Base-by-base conservation (phyloP, 306 rosid species). In the Lupinus albus region DNA sequence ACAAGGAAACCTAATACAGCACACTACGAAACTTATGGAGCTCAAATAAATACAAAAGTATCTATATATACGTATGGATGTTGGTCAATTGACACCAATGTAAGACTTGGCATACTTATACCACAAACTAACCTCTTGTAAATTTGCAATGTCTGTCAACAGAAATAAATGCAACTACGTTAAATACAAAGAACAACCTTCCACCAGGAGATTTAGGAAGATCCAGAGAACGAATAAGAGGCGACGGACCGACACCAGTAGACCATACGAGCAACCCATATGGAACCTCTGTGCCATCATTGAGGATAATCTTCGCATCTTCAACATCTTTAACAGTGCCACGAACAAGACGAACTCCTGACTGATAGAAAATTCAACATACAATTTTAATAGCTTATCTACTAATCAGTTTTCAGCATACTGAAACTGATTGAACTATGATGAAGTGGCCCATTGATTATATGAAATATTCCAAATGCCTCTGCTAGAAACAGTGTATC, bases 141-240 rank as follows among this genome's bases (percentile, higher is more conserved):
- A 67, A 68, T 47, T 47, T 21, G 42, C 61, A 50, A 13, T 13
- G 45, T 18, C 59, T 70, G 71, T 45, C 56, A 42, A 13, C 7
- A 42, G 55, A 61, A 67, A 17, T 6, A 60, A 61, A 44, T 39
- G 70, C 78, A 75, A 71, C 46, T 33, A 48, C 47, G 62, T 52
- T 17, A 16, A 71, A 67, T 21, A 61, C 35, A 42, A 51, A 62
- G 70, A 67, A 70, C 54, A 39, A 86, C 99, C 99, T 86, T 81
- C 99, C 99, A 79, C 96, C 99, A 7, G 96, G 91, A 82, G 99
- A 75, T 80, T 94, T 94, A 11, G 99, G 89, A 52, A 94, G 80
- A 46, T 84, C 84, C 64, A 86, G 25, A 8, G 91, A 74, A 6
- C 61, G 79, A 57, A 88, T 68, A 64, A 93, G 41, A 49, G 91